Percentiles rank a stretch among this genome's conserved stretches.
phyloP scores from a whole-genome alignment of 1,284 basidiomycete species.

The Cutaneotrichosporon arboriforme region DNA sequence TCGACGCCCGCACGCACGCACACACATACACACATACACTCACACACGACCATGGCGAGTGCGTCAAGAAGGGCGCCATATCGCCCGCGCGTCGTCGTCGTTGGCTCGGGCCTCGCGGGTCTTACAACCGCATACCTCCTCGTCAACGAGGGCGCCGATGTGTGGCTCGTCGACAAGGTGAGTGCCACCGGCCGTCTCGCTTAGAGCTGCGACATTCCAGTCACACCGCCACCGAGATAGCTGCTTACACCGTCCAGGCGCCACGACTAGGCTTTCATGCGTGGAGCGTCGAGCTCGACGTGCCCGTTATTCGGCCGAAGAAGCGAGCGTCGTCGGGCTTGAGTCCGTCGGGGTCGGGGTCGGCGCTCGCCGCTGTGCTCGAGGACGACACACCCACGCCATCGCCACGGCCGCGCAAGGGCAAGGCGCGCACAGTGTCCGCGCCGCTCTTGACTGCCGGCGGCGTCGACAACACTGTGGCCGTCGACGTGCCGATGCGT shows the following conservation, averaged over 20 bases:
- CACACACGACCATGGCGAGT: no score
- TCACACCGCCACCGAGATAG: background rate
- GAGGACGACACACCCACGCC: no score
- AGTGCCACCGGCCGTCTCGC: slow-evolving; percentile 12
- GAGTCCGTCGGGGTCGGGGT: no score
- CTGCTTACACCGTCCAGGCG: no score
- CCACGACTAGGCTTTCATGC: slow-evolving; percentile 37
- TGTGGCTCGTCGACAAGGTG: slow-evolving; percentile 70
- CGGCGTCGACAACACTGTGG: slow-evolving; percentile 2
- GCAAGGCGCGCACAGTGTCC: background rate
- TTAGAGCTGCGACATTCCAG: background rate
- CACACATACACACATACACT: no score
- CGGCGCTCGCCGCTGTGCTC: no score
- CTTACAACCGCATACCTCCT: slow-evolving; percentile 63
- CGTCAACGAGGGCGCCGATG: slow-evolving; percentile 52
- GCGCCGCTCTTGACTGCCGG: background rate
- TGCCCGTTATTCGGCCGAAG: slow-evolving; percentile 5
- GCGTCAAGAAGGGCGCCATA: no score
- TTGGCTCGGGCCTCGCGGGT: slow-evolving; percentile 67
- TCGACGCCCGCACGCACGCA: no score
- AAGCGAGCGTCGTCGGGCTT: background rate
- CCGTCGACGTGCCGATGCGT: slow-evolving; percentile 69
- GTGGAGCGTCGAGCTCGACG: slow-evolving; percentile 27
- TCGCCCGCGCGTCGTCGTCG: slow-evolving; percentile 53
- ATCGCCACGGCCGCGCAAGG: background rate